Percentiles rank a stretch among this genome's conserved stretches.
These are phyloP conservation scores for Chytriomyces hyalinus DNA, from an alignment of 192 early-diverging fungal species.

Conservation along the genomic window DNA sequence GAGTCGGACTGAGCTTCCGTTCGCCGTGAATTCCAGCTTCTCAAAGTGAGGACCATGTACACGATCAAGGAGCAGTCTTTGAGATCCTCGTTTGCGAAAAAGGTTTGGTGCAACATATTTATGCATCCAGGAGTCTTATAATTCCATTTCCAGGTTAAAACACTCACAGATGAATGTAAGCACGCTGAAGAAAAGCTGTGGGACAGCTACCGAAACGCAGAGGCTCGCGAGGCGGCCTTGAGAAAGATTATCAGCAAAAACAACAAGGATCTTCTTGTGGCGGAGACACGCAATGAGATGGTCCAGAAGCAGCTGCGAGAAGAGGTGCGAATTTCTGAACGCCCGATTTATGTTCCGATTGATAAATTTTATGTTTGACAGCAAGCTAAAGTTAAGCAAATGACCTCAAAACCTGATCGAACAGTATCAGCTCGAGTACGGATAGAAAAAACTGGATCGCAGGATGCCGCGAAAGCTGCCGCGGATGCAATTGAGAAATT, in stretches of 20 bases:
- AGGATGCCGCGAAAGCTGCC: slow-evolving; percentile 18
- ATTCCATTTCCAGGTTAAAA: slow-evolving; percentile 44
- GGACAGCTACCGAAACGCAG: slow-evolving; percentile 63
- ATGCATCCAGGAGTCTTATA: background rate
- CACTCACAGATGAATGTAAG: slow-evolving; percentile 54
- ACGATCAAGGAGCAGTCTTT: slow-evolving; percentile 59
- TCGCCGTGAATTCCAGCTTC: slow-evolving; percentile 29
- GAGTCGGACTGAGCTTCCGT: background rate
- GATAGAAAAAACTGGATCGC: background rate
- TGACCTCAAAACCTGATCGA: slow-evolving; percentile 43
- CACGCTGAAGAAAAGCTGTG: slow-evolving; percentile 63
- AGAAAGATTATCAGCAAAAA: slow-evolving; percentile 52
- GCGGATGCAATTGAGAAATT: slow-evolving; percentile 48
- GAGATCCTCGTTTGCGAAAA: slow-evolving; percentile 49
- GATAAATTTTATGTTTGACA: background rate
- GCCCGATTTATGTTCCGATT: background rate
- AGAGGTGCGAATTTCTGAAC: slow-evolving; percentile 36
- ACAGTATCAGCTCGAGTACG: slow-evolving; percentile 33
- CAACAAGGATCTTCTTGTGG: slow-evolving; percentile 44
- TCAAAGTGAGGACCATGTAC: slow-evolving; percentile 60
- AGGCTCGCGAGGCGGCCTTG: slow-evolving; percentile 54
- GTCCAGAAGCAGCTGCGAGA: slow-evolving; percentile 53
- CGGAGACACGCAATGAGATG: slow-evolving; percentile 48
- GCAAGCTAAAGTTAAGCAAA: slow-evolving; percentile 46
- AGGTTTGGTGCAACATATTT: slow-evolving; percentile 34